These are phyloP conservation scores for Helianthus tuberosus DNA, from an alignment of 129 eudicot species.

Conservation along the genomic window DNA sequence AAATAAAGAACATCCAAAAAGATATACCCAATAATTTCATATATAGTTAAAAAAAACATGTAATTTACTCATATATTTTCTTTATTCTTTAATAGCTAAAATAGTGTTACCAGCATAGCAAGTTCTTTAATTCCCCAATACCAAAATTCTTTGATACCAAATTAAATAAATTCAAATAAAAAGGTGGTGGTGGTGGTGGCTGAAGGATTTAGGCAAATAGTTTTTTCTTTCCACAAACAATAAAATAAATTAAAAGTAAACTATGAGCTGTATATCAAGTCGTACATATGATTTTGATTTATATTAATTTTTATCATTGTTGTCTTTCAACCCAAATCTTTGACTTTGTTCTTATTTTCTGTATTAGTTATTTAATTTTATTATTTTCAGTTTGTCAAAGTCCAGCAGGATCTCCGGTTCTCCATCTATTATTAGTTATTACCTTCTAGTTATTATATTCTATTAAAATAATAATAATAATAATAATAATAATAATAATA, in stretches of 20 bases:
- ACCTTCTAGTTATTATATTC: neutral
- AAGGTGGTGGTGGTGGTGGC: neutral
- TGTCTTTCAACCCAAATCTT: conserved; percentile 21
- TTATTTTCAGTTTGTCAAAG: conserved; percentile 11
- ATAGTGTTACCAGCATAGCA: neutral
- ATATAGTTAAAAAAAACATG: too few species aligned
- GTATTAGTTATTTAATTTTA: neutral
- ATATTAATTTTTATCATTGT: neutral
- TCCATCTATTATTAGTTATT: neutral
- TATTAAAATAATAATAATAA: too few species aligned
- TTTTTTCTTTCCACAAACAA: neutral
- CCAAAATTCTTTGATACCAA: neutral
- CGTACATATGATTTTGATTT: neutral
- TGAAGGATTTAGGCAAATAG: neutral
- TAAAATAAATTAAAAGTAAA: neutral
- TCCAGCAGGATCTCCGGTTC: conserved; percentile 9
- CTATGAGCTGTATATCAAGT: conserved; percentile 27
- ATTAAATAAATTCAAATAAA: conserved; percentile 15
- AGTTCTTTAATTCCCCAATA: neutral
- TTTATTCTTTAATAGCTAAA: too few species aligned
- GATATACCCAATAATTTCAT: too few species aligned
- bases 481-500: neutral
- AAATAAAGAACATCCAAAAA: too few species aligned
- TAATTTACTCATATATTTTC: too few species aligned
- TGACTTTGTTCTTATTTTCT: conserved; percentile 17